Base-by-base conservation (phyloP, 441 rosid genomes). In the Erodium texanum region DNA sequence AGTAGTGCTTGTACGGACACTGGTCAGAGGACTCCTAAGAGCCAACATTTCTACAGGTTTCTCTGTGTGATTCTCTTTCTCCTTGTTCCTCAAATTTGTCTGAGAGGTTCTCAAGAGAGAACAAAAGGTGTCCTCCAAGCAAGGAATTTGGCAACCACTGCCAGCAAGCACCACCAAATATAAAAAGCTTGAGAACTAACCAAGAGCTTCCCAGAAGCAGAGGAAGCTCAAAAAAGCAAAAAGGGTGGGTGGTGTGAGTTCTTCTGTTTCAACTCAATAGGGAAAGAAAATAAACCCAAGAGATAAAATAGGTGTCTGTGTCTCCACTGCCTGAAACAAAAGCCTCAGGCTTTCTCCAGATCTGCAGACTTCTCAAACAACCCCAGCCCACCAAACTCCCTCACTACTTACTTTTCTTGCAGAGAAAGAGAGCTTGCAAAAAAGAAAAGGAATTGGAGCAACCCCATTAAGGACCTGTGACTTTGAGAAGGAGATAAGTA, bases 1-100 rank as follows among this genome's bases (percentile, higher is more conserved):
- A 73, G 71, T 81, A 77, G 81, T 78, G 85, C 82, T 88, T n/a
- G 91, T 68, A 65, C 81, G 88, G 75, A 78, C 65, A 67, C 90
- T 78, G 69, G 82, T 56, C 19, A 76, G 71, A 36, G 89, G 85
- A 68, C 86, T 81, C 75, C 87, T 92, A 71, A 83, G 82, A 67
- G 87, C 83, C 77, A 91, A 75, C 99, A 94, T 94, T 82, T 83
- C 70, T 41, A 71, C 72, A 71, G 71, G 52, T 74, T 66, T 65
- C 48, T 56, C 67, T 22, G 12, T 29, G 19, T 6, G 11, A 10
- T 7, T 32, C 58, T 65, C 36, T 56, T 71, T 70, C 56, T 69
- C 70, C 67, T 59, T 22, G 19, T 52, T 27, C 0, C 66, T 64
- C 66, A 38, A 65, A 63, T 27, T 14, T 6, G 38, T 15, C 24